Evolutionary conservation across 495 filamentous ascomycete genomes (phyloP).

Genomic region (Tuber calosporum): DNA sequence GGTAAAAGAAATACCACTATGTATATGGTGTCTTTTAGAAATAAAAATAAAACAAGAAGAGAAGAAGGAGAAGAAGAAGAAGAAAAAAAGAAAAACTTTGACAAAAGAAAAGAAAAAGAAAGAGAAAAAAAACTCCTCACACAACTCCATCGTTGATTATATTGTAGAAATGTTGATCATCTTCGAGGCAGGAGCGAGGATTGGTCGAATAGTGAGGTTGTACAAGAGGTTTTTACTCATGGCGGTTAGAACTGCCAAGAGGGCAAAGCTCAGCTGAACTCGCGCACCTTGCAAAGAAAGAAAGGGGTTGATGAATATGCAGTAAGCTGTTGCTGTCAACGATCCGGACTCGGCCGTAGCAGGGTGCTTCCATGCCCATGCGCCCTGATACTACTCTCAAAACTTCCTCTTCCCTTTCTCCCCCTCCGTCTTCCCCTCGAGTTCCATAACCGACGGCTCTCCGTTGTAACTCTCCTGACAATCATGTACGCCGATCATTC

Average conservation of each 20-base stretch:
- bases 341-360: conserved; percentile 5
- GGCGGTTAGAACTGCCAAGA: conserved; percentile 16
- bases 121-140: conserved; percentile 8
- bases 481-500: neutral
- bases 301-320: conserved; percentile 4
- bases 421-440: conserved; percentile 5
- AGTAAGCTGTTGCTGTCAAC: conserved; percentile 5
- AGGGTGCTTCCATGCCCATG: conserved; percentile 6
- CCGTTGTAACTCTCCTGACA: neutral
- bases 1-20: conserved; percentile 29
- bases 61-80: conserved; percentile 6
- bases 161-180: neutral
- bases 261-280: conserved; percentile 9
- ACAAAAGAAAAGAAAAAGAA: conserved; percentile 10
- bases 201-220: conserved; percentile 11
- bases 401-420: conserved; percentile 11
- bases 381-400: conserved; percentile 9
- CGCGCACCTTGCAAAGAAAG: neutral
- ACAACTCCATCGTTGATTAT: conserved; percentile 13
- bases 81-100: conserved; percentile 7
- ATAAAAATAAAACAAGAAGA: conserved; percentile 14
- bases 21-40: conserved; percentile 31
- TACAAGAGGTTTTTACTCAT: conserved; percentile 8
- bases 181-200: neutral
- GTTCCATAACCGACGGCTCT: neutral